Base-by-base conservation (phyloP, 306 rosid genomes). In the Cicer chorassanicum region DNA sequence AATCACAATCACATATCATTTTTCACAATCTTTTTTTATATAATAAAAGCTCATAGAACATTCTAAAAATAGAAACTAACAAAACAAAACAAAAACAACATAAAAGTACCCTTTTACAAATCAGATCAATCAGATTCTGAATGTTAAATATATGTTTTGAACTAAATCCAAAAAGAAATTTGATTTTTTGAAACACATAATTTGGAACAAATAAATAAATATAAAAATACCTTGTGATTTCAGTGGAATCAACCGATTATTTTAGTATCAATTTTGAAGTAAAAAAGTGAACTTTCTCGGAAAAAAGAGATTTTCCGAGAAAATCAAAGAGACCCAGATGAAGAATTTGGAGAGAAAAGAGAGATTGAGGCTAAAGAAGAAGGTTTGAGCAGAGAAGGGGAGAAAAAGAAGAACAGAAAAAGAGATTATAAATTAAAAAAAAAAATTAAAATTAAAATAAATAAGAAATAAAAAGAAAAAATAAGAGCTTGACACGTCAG, bases 401-500 rank as follows among this genome's bases (percentile, higher is more conserved):
- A 10, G 55, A 21, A 14, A 39, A 48, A 7, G 81, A 50, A 44
- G 53, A 62, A 67, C 14, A 70, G 36, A 63, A 69, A 69, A 48
- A 76, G 74, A 64, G 69, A 53, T 0, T 82, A 82, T 76, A 82
- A 82, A 82, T 76, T 60, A 80, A 43, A 55, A 67, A 14, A 13
- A 75, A 55, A 60, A 9, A 72, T 29, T 29, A 49, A 29, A 21
- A 72, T 46, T 24, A 6, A 53, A 63, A 13, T 29, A 2, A 72
- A 68, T 4, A 1, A 54, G 9, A 77, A 61, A 24, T 2, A 6
- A 40, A 79, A 46, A 39, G 0, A 44, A 81, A 83, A 75, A 62
- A 56, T 7, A 34, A 74, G 72, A 68, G 66, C 50, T 15, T 0
- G 89, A 82, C 97, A 91, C 88, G 88, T 86, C 76, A 70, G 82